Conservation (phyloP, 257 asterid genomes). For the Scutellaria minor region DNA sequence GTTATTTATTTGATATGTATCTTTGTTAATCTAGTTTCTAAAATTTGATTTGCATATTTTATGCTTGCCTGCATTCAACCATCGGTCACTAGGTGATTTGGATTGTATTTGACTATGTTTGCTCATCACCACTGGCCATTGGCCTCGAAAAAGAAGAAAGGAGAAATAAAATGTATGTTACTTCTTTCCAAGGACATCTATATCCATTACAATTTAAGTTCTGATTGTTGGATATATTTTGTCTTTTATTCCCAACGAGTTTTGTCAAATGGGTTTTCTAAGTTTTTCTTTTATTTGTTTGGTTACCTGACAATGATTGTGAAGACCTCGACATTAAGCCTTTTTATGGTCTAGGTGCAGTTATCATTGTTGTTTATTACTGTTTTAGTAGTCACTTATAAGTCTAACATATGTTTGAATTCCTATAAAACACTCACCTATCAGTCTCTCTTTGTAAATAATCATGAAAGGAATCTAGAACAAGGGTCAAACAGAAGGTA, state of each 20-base stretch:
- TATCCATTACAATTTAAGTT: not conserved
- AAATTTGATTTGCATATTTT: not conserved
- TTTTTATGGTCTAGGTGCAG: constrained; percentile 19
- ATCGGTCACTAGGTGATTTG: constrained; percentile 1
- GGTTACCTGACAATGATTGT: constrained; percentile 6
- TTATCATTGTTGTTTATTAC: not conserved
- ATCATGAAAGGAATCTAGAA: constrained; percentile 8
- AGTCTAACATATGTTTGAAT: constrained; percentile 5
- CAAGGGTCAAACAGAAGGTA: constrained; percentile 4
- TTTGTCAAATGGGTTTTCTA: constrained; percentile 2
- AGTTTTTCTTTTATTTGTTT: not conserved
- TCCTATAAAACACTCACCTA: not conserved
- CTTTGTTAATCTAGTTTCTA: not conserved
- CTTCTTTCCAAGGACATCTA: constrained; percentile 11
- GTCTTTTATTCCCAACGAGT: not conserved
- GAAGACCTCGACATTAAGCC: constrained; percentile 3
- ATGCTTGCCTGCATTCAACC: not conserved
- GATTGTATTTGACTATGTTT: not conserved
- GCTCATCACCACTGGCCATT: not conserved
- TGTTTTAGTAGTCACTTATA: not conserved
- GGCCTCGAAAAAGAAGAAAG: not conserved
- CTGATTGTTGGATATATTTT: constrained; percentile 22
- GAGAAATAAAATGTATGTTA: not conserved
- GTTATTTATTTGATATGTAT: constrained; percentile 9
- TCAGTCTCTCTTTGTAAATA: not conserved